Conservation (phyloP, 2,329 filamentous ascomycete genomes). For the Onygenales sp. region DNA sequence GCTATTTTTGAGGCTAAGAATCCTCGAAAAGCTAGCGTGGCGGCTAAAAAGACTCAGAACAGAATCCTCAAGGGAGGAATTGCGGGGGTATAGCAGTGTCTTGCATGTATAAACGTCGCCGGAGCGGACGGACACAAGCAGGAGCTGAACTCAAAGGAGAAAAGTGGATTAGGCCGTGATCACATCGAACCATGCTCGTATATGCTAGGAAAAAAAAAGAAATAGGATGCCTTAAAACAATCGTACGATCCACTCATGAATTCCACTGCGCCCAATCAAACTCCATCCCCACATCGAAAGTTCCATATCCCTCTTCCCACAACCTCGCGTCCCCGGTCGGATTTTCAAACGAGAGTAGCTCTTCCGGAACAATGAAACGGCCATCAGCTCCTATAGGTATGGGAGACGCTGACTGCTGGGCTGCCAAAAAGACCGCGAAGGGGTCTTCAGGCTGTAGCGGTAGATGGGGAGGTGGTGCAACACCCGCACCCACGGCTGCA, state of each 20-base stretch:
- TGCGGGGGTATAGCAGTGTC: background rate
- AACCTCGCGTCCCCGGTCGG: conserved; percentile 29
- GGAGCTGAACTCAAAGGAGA: background rate
- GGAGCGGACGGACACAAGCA: background rate
- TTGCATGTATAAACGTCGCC: background rate
- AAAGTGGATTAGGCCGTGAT: background rate
- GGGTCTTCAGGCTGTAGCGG: background rate
- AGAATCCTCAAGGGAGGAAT: background rate
- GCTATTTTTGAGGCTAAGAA: conserved; percentile 28
- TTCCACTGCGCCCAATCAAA: conserved; percentile 23
- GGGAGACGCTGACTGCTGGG: background rate
- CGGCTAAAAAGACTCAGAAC: background rate
- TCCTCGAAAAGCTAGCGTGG: conserved; percentile 6
- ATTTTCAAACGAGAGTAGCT: conserved; percentile 22
- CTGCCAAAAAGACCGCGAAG: conserved; percentile 3
- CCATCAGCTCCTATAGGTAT: background rate
- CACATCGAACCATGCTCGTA: no score
- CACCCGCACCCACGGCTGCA: background rate
- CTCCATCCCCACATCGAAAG: conserved; percentile 34
- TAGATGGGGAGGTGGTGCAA: conserved; percentile 9
- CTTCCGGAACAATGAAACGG: background rate
- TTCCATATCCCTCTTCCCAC: conserved; percentile 33
- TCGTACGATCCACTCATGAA: background rate
- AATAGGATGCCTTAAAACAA: background rate
- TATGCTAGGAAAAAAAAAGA: background rate